phyloP scores from a whole-genome alignment of 2,329 filamentous ascomycete species.

The Fusarium globosum region DNA sequence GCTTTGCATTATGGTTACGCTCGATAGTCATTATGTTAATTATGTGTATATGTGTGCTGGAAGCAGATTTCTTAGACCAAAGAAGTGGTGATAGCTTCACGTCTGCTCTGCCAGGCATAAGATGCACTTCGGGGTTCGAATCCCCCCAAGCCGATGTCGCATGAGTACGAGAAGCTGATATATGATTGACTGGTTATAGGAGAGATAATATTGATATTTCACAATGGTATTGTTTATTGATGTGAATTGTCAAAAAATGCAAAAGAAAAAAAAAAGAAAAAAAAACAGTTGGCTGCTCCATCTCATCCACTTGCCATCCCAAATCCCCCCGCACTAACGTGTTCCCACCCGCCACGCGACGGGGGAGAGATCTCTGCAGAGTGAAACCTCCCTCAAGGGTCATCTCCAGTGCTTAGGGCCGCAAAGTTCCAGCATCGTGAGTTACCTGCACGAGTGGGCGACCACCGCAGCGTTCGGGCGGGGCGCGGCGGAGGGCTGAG shows the following conservation, averaged over 20 bases:
- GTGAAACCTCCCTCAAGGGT: constrained; percentile 78
- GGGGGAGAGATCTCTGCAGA: constrained; percentile 78
- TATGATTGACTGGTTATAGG: background rate
- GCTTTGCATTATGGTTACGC: background rate
- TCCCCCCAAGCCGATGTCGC: background rate
- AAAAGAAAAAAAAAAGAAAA: constrained; percentile 42
- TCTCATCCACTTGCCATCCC: constrained; percentile 63
- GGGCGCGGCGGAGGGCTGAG: constrained; percentile 68
- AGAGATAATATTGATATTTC: background rate
- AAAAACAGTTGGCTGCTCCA: constrained; percentile 64
- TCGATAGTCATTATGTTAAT: background rate
- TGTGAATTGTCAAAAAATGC: constrained; percentile 23
- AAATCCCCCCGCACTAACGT: constrained; percentile 70
- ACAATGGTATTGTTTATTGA: fast-evolving
- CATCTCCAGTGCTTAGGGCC: constrained; percentile 75
- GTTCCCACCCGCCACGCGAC: constrained; percentile 76
- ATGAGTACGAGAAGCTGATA: background rate
- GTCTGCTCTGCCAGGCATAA: fast-evolving
- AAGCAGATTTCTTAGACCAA: no score
- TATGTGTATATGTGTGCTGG: background rate
- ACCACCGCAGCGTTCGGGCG: constrained; percentile 75
- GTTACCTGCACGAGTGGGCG: constrained; percentile 74
- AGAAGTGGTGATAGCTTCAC: constrained; percentile 25
- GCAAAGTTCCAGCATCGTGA: constrained; percentile 66
- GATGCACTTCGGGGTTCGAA: constrained; percentile 10